These are phyloP conservation scores for Fusarium zealandicum DNA, from an alignment of 2,329 filamentous ascomycete species.

Conservation along the genomic window DNA sequence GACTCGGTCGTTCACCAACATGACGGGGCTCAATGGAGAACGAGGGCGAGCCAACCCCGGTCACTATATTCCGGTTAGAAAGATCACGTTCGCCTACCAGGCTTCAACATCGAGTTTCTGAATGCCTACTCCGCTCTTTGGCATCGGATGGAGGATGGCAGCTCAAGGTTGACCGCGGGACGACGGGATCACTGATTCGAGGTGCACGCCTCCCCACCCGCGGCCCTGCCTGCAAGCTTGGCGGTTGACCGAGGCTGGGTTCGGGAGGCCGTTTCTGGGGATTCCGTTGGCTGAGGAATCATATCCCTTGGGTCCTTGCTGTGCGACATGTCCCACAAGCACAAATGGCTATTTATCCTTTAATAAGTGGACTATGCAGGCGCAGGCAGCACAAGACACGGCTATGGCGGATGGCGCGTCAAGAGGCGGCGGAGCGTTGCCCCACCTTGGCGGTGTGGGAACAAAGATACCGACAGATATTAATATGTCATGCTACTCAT, in stretches of 20 bases:
- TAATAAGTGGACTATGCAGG: background rate
- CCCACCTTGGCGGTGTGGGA: constrained; percentile 40
- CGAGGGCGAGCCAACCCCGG: constrained; percentile 2
- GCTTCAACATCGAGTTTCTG: constrained; percentile 10
- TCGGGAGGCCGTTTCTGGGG: constrained; percentile 24
- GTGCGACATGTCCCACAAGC: constrained; percentile 18
- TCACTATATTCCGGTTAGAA: constrained; percentile 15
- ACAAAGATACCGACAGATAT: constrained; percentile 42
- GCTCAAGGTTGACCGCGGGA: constrained; percentile 7
- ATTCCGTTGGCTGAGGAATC: constrained; percentile 20
- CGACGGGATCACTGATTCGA: constrained; percentile 8
- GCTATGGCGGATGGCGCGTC: constrained; percentile 19
- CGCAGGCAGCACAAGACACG: constrained; percentile 9
- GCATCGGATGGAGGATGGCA: constrained; percentile 14
- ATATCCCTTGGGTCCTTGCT: constrained; percentile 5
- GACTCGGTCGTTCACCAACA: background rate
- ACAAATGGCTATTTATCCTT: background rate
- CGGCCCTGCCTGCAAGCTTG: constrained; percentile 5
- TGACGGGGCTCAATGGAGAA: background rate
- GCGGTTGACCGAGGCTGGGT: constrained; percentile 9
- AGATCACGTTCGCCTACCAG: background rate
- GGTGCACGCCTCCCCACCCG: constrained; percentile 24
- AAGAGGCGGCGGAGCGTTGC: constrained; percentile 19
- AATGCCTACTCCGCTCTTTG: constrained; percentile 20
- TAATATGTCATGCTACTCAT: constrained; percentile 40